These are phyloP conservation scores for Aphanoascus verrucosus DNA, from an alignment of 2,329 filamentous ascomycete genomes.

Conservation along the genomic window DNA sequence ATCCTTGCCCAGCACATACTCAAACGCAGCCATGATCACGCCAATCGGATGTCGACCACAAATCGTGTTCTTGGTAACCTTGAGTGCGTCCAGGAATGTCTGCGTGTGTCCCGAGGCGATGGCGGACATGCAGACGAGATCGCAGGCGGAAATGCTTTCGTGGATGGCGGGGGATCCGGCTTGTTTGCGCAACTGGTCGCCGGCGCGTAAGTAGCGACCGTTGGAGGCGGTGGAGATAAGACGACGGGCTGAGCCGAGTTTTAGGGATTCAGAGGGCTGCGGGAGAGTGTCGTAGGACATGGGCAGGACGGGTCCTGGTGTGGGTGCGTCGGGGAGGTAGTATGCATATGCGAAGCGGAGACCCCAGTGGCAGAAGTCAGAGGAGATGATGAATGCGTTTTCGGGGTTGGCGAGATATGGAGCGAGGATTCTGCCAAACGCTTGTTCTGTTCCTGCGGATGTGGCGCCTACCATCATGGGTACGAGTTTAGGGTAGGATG, in stretches of 20 bases:
- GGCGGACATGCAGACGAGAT: constrained; percentile 71
- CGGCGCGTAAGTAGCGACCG: constrained; percentile 24
- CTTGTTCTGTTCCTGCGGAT: constrained; percentile 52
- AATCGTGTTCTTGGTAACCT: constrained; percentile 74
- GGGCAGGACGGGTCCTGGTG: constrained; percentile 28
- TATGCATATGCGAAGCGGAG: constrained; percentile 70
- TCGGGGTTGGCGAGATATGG: constrained; percentile 62
- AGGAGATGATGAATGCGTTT: constrained; percentile 79
- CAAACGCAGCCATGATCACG: constrained; percentile 78
- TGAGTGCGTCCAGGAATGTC: constrained; percentile 57
- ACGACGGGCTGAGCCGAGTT: constrained; percentile 21
- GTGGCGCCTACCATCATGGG: constrained; percentile 80
- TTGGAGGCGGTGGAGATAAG: constrained; percentile 23
- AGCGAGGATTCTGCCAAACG: constrained; percentile 59
- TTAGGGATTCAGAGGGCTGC: constrained; percentile 25
- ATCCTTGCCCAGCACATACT: constrained; percentile 44
- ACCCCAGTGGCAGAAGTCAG: constrained; percentile 97
- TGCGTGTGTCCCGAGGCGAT: constrained; percentile 66
- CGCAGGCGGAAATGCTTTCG: constrained; percentile 71
- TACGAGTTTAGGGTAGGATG: constrained; percentile 61
- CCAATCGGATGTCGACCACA: constrained; percentile 94
- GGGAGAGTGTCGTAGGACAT: constrained; percentile 35
- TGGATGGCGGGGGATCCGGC: constrained; percentile 50
- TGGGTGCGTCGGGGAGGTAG: constrained; percentile 50
- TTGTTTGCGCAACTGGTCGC: constrained; percentile 25